These are phyloP conservation scores for Lentinula aciculospora DNA, from an alignment of 768 basidiomycete genomes.

Conservation along the genomic window DNA sequence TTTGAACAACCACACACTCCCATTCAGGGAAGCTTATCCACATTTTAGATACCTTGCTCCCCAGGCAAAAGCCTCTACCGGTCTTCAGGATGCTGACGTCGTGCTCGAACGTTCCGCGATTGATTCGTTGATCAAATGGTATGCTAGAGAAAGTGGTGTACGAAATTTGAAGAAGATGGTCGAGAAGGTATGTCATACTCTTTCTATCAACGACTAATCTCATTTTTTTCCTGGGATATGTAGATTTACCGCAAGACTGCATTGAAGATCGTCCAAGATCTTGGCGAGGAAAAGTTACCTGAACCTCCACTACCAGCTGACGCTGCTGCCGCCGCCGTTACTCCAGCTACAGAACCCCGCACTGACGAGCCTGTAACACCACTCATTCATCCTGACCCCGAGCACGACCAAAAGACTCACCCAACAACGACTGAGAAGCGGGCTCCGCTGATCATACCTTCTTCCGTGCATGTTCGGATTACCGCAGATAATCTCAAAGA, in stretches of 20 bases:
- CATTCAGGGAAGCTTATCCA: background rate
- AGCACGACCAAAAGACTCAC: slow-evolving; percentile 31
- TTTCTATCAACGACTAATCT: background rate
- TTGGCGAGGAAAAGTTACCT: slow-evolving; percentile 82
- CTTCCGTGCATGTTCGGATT: slow-evolving; percentile 72
- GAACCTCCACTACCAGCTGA: slow-evolving; percentile 44
- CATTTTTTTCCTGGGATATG: background rate
- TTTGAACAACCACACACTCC: background rate
- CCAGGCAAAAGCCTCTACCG: slow-evolving; percentile 88
- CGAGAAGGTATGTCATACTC: slow-evolving; percentile 68
- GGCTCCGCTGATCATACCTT: slow-evolving; percentile 77
- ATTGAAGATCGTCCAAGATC: slow-evolving; percentile 81
- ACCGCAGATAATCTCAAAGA: slow-evolving; percentile 88
- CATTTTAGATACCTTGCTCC: slow-evolving; percentile 65
- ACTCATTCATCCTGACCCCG: slow-evolving; percentile 9
- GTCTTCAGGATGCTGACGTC: slow-evolving; percentile 82
- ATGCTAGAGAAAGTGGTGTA: slow-evolving; percentile 96
- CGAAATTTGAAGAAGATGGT: slow-evolving; percentile 97
- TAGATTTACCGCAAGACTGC: slow-evolving; percentile 98
- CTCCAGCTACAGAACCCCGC: slow-evolving; percentile 10
- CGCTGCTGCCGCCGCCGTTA: slow-evolving; percentile 7
- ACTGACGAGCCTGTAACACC: slow-evolving; percentile 17
- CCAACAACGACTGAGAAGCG: slow-evolving; percentile 72
- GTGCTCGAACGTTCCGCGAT: slow-evolving; percentile 70
- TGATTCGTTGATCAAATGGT: slow-evolving; percentile 90